Evolutionary conservation across 75 land plant genomes (phyloP), one percentile per base, ranked within the genome.

Genomic region (Chamaecyparis obtusa): DNA sequence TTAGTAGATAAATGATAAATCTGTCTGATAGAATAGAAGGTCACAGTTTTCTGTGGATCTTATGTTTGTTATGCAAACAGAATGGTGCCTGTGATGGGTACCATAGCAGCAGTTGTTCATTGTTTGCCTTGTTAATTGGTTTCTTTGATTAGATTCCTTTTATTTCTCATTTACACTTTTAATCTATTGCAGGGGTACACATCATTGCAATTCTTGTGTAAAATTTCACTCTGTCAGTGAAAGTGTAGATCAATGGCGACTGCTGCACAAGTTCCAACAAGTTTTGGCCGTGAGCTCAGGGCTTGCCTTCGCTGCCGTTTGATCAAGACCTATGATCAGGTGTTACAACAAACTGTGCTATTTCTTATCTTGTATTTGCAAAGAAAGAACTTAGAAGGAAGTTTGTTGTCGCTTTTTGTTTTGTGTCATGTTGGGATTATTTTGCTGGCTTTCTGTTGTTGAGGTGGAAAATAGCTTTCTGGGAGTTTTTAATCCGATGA

Each of bases 291-390:
- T 67, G 97, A 96, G 89, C 95, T 98, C 55, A 84, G 97, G 48
- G 99, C 97, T 37, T 98, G 99, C 79, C 95, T 96, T 41, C 96
- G 97, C 4, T 98, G 99, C 92, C 84, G 99, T 19, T 96, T 98
- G 83, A 92, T 98, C 87, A 98, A 98, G 89, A 96, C 99, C 49
- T 96, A 93, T 90, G 97, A 96, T 83, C 98, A 98, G 97, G 99
- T 95, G 16, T 19, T 49, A 54, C 48, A 56, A 30, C 33, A 71
- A n/a, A n/a, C 35, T 57, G 41, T 19, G 78, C 37, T 85, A 37
- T 44, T 74, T 79, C 17, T 51, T 69, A 43, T 85, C 46, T 72
- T 48, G 54, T 84, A 54, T 39, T 14, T 46, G 16, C 43, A 32
- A 16, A 43, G 6, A 56, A 57, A 37, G 11, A 14, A 86, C 43